Evolutionary conservation across 345 rosid species (phyloP).

Genomic region (Citrus inodora): DNA sequence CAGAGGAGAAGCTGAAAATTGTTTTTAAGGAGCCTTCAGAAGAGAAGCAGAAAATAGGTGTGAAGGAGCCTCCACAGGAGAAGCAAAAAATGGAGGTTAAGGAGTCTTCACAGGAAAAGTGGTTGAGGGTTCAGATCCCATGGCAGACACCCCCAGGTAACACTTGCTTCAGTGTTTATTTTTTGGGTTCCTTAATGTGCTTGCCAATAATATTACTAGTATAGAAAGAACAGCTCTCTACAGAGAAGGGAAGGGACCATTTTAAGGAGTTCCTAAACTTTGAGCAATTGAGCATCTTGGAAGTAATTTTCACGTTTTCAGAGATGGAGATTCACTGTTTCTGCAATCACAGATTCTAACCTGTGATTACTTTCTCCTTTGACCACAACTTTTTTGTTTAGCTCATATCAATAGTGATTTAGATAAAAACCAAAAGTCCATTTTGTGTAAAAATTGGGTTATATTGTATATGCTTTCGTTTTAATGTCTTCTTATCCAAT

Average conservation of each 20-base stretch:
- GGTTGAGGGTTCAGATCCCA: conserved; percentile 49
- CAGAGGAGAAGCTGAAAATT: conserved; percentile 27
- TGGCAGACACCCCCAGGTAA: conserved; percentile 95
- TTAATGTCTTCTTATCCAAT: neutral
- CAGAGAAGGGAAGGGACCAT: neutral
- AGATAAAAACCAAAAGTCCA: neutral
- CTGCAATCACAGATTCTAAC: conserved; percentile 17
- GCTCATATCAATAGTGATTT: neutral
- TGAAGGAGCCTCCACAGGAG: conserved; percentile 44
- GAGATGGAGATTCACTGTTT: conserved; percentile 12
- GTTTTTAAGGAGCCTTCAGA: conserved; percentile 33
- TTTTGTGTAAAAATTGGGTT: conserved; percentile 4
- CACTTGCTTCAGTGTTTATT: conserved; percentile 23
- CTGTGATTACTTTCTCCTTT: neutral
- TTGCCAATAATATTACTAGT: conserved; percentile 12
- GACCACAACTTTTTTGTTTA: neutral
- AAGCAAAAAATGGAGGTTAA: conserved; percentile 37
- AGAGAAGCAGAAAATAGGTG: conserved; percentile 21
- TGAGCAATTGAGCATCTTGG: neutral
- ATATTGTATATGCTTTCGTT: conserved; percentile 6
- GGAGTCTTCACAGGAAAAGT: conserved; percentile 43
- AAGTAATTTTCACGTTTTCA: conserved; percentile 8
- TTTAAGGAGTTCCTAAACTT: conserved; percentile 9
- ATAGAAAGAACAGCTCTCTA: conserved; percentile 15
- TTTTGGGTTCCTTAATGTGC: conserved; percentile 8